Percentiles rank a stretch among this genome's conserved stretches.
Conservation (phyloP, 2,329 filamentous ascomycete genomes). For the Exutisphaerella laricina region DNA sequence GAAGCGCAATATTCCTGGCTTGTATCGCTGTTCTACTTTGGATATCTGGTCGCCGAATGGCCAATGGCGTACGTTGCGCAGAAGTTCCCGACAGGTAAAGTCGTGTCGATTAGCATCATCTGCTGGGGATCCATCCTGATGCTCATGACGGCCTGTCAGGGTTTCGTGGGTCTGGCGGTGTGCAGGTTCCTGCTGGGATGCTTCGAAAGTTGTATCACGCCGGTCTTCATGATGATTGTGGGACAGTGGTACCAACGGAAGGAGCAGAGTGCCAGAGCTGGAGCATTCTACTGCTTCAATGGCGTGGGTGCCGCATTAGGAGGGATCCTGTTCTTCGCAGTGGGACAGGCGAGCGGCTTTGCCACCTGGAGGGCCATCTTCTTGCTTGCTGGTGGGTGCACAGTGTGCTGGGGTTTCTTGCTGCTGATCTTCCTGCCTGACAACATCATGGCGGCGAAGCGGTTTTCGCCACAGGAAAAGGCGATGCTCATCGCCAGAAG, state of each 20-base stretch:
- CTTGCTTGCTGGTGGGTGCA: slow-evolving; percentile 57
- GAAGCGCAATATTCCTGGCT: slow-evolving; percentile 50
- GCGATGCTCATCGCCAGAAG: slow-evolving; percentile 45
- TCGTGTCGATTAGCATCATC: slow-evolving; percentile 44
- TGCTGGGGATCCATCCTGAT: slow-evolving; percentile 58
- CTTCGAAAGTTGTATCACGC: slow-evolving; percentile 61
- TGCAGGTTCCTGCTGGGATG: slow-evolving; percentile 63
- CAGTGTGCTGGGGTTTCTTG: slow-evolving; percentile 57
- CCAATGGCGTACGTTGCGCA: slow-evolving; percentile 29
- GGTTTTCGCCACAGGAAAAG: slow-evolving; percentile 53
- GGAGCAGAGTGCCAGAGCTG: slow-evolving; percentile 38
- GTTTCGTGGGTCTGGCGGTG: slow-evolving; percentile 54
- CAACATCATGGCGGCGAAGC: slow-evolving; percentile 64
- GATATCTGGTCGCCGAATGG: slow-evolving; percentile 30
- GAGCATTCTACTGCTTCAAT: slow-evolving; percentile 67
- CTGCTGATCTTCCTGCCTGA: slow-evolving; percentile 60
- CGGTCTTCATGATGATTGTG: slow-evolving; percentile 27
- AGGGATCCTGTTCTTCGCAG: slow-evolving; percentile 57
- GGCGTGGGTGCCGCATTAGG: slow-evolving; percentile 66
- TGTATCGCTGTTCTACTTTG: slow-evolving; percentile 54
- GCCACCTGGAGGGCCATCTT: slow-evolving; percentile 53
- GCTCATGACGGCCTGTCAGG: slow-evolving; percentile 55
- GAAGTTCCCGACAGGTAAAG: slow-evolving; percentile 31
- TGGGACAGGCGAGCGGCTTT: slow-evolving; percentile 33
- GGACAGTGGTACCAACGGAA: slow-evolving; percentile 65